Evolutionary conservation across 805 yeast genomes (phyloP), one percentile per base, ranked within the genome.

Genomic region (Candida jianshihensis): DNA sequence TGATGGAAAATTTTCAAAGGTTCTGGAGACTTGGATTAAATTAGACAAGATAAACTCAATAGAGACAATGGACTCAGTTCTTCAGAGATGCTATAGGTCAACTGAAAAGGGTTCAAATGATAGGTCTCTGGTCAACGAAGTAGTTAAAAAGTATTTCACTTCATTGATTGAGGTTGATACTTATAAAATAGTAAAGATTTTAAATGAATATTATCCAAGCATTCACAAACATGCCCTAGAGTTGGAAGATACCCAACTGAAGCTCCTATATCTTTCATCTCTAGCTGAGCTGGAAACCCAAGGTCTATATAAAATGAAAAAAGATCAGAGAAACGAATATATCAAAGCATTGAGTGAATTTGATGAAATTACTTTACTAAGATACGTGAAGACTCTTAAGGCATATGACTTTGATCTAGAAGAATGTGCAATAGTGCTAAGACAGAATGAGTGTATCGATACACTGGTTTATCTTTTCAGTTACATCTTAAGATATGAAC

Each of bases 21-120:
- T 80, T 1, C 54, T 82, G 28, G 70, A 71, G 34, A 60, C 75
- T 1, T 74, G 85, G 79, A 41, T 75, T 2, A 42, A 48, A 18
- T 63, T 18, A 34, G 55, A 10, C 61, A 56, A 42, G 28, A 50
- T 40, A 24, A 49, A 28, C 25, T 39, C 52, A 4, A 41, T 43
- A 16, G 56, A 51, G 10, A 41, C 60, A 1, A 49, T 48, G 2
- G 53, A 54, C 22, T 49, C 46, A 4, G 49, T 57, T 2, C 33
- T 57, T 28, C 54, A 42, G 34, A 53, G 43, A 47, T 52, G 58
- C 31, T 48, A 42, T 29, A 43, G 31, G 26, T 41, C 48, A 14
- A 42, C 62, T 18, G 31, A 38, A 38, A 37, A 37, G 27, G 38
- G 39, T 4, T 15, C 47, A n/a, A 46, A 38, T 16, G 56, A 51